Conservation (phyloP, 768 basidiomycete species). For the Lactarius hengduanensis region DNA sequence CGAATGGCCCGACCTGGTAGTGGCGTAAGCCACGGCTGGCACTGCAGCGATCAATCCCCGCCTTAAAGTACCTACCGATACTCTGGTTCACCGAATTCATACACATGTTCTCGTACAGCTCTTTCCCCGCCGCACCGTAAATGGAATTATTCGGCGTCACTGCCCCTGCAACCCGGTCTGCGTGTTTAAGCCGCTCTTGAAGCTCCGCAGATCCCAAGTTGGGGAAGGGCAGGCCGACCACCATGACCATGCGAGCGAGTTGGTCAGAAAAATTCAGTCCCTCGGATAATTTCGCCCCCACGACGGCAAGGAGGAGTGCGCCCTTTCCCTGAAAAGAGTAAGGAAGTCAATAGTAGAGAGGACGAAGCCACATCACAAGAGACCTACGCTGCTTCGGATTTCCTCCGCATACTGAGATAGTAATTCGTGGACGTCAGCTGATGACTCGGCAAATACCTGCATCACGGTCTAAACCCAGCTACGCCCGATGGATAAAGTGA, state of each 20-base stretch:
- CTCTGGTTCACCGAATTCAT: constrained; percentile 97
- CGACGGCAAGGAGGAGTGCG: constrained; percentile 85
- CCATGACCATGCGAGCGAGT: constrained; percentile 75
- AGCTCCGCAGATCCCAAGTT: constrained; percentile 90
- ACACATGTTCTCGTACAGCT: constrained; percentile 88
- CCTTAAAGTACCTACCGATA: constrained; percentile 61
- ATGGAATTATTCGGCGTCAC: constrained; percentile 48
- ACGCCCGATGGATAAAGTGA: constrained; percentile 15
- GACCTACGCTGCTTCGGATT: constrained; percentile 15
- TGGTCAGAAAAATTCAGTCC: constrained; percentile 60
- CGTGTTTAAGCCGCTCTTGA: constrained; percentile 88
- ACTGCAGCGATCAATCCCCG: background rate
- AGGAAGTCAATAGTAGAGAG: background rate
- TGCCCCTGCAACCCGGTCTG: constrained; percentile 53
- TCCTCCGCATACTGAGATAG: constrained; percentile 21
- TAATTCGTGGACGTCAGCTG: constrained; percentile 19
- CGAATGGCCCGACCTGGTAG: constrained; percentile 84
- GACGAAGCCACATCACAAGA: background rate
- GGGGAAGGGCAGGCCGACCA: constrained; percentile 91
- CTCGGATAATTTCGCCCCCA: constrained; percentile 94
- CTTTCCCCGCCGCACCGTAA: constrained; percentile 50
- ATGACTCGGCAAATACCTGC: constrained; percentile 25
- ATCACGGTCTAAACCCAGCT: background rate
- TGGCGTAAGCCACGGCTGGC: background rate
- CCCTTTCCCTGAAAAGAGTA: constrained; percentile 42